These are phyloP conservation scores for Mycena vitilis DNA, from an alignment of 768 basidiomycete species.

Conservation along the genomic window DNA sequence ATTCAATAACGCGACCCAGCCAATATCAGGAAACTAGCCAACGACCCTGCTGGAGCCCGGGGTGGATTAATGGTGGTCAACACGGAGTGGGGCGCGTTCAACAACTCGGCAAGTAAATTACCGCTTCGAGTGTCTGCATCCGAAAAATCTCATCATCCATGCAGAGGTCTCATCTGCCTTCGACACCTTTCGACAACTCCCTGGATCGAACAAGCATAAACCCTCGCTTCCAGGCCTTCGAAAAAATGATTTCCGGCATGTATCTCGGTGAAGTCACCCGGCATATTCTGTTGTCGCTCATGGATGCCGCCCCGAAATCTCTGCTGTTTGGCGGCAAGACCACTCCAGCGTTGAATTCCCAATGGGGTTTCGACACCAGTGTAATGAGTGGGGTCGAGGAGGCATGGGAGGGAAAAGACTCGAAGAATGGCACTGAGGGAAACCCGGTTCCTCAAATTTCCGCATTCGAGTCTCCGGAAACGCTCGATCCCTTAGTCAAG, in stretches of 20 bases:
- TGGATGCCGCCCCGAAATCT: constrained; percentile 78
- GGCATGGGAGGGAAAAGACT: constrained; percentile 69
- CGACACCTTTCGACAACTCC: constrained; percentile 91
- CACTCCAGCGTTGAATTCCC: constrained; percentile 78
- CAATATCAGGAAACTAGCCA: constrained; percentile 86
- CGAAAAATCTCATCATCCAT: constrained; percentile 10
- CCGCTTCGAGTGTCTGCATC: neutral
- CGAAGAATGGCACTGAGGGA: constrained; percentile 36
- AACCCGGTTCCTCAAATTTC: constrained; percentile 51
- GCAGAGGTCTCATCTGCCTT: constrained; percentile 85
- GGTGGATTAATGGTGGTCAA: constrained; percentile 94
- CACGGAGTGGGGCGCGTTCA: constrained; percentile 98
- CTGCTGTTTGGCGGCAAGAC: constrained; percentile 87
- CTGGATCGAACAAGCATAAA: constrained; percentile 96
- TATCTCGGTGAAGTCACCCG: constrained; percentile 96
- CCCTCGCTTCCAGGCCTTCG: constrained; percentile 91
- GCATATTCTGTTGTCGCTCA: constrained; percentile 82
- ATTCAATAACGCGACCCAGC: constrained; percentile 44
- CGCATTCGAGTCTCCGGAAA: constrained; percentile 46
- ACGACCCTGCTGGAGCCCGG: constrained; percentile 65
- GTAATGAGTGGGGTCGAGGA: constrained; percentile 86
- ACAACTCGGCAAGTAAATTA: constrained; percentile 79
- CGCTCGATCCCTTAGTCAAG: constrained; percentile 45
- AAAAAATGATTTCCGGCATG: constrained; percentile 99
- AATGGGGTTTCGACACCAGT: constrained; percentile 97